Base-by-base conservation (phyloP, 305 asterid genomes). In the Rubia balearica region DNA sequence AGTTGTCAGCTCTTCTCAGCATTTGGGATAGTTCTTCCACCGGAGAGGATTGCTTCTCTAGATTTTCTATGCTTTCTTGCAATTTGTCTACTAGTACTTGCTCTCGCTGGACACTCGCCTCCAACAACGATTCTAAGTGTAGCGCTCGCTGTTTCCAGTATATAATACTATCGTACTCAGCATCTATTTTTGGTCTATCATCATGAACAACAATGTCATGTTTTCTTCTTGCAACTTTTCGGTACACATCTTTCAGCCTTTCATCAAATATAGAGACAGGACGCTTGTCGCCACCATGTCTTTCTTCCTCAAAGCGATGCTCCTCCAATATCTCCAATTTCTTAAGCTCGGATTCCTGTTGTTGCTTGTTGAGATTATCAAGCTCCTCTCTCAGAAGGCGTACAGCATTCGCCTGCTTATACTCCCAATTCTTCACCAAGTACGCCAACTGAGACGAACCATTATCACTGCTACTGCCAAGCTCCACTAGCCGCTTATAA, bases 371-470 rank as follows among this genome's bases (percentile, higher is more conserved):
- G 67, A 92, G 92, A 76, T 75, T 85, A 76, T 88, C 91, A 61
- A 90, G 89, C 88, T 92, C 98, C 76, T 92, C 98, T 60, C 80
- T 82, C 12, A 92, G 92, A 30, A 92, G 87, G 45, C 96, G 95
- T 0, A 83, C 96, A 1, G 89, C 96, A 46, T 90, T 87, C 8
- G 83, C 90, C 74, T 90, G 97, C 75, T 86, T 86, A 73, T 71
- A 87, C 72, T 88, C 96, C 96, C 96, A 92, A 63, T 92, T 86
- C 78, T 88, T 92, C 12, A 92, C 94, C 79, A 92, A 73, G 82
- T 90, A 84, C 7, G 89, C 86, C 71, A 89, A 57, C 72, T 92
- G 98, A 73, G 97, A 82, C 74, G 92, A 90, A 4, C 98, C 98
- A 67, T 85, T 90, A 69, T 92, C 98, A 17, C 90, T 92, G 65